Evolutionary conservation across 305 asterid species (phyloP), one percentile per base, ranked within the genome.

Genomic region (Fraxinus sp.): DNA sequence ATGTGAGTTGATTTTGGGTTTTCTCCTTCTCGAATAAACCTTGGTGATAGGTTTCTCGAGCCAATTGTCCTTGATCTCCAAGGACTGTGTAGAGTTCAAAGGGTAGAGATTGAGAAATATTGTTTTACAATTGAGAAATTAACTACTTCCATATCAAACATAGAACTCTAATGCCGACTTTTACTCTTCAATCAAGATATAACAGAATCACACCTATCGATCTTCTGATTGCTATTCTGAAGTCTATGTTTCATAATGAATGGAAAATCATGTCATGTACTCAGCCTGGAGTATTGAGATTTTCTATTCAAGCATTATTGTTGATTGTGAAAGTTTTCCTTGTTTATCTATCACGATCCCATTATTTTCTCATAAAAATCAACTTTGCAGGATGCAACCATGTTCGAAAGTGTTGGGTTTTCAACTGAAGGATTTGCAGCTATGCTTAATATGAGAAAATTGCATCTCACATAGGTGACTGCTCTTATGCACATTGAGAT

Each of bases 401-500:
- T 89, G 98, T 97, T 81, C 99, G 94, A 39, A 85, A 86, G 88
- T 77, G 97, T 94, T 79, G 99, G 98, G 14, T 94, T 92, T 87
- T 94, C 99, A 26, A 94, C 98, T 0, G 98, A 94, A 78, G 98
- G 98, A 78, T 96, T 94, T 84, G 95, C 98, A 7, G 93, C 98
- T 7, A 96, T 98, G 22, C 91, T 35, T 81, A 87, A 92, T 74
- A 96, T 96, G 99, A 89, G 98, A 86, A 90, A 91, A 80, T 41
- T 91, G 87, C 92, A 92, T 86, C 98, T 96, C 78, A 93, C 93
- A 80, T 91, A 95, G 98, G 99, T 96, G 87, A 95, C 98, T 74
- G 97, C 99, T 79, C 97, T 97, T 76, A 91, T 94, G 97, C 97
- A 95, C 90, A 95, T 94, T 33, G 98, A 95, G 92, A 93, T 94